phyloP scores from a whole-genome alignment of 768 basidiomycete genomes.

The Leccinellum rugosiceps region DNA sequence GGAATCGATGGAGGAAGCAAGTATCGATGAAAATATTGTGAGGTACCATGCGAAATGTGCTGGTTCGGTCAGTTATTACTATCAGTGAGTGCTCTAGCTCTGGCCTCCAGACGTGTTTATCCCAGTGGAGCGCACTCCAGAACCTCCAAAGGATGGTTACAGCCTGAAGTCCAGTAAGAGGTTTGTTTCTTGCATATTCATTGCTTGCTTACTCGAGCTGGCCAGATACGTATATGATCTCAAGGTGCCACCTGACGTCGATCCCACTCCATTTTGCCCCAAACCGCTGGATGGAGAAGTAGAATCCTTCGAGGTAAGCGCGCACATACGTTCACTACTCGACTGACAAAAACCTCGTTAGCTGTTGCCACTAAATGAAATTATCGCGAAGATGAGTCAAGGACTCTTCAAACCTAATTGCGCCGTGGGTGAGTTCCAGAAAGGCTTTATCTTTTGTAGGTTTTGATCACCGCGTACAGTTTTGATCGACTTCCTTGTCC shows the following conservation, averaged over 20 bases:
- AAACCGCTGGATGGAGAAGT: constrained; percentile 90
- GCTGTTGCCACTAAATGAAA: constrained; percentile 63
- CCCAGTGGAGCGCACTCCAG: constrained; percentile 7
- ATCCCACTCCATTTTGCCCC: constrained; percentile 53
- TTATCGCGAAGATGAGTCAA: constrained; percentile 59
- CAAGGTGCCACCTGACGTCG: constrained; percentile 52
- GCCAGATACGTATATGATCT: constrained; percentile 80
- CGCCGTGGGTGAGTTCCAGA: constrained; percentile 60
- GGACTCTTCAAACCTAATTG: constrained; percentile 93
- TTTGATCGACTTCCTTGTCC: constrained; percentile 84
- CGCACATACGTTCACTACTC: neutral
- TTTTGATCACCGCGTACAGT: constrained; percentile 43
- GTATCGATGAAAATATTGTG: constrained; percentile 64
- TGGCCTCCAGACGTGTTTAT: neutral
- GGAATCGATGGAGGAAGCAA: constrained; percentile 93
- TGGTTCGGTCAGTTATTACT: constrained; percentile 82
- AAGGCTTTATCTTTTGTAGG: neutral
- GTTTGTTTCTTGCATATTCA: neutral
- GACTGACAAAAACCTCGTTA: constrained; percentile 26
- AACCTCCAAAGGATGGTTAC: constrained; percentile 54
- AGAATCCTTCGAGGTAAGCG: constrained; percentile 80
- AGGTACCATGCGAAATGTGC: constrained; percentile 52
- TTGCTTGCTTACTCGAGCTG: neutral
- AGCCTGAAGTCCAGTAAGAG: constrained; percentile 80
- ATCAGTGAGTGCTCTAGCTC: constrained; percentile 41